Conservation (phyloP, 2,329 filamentous ascomycete genomes). For the Cercospora nicotianae region DNA sequence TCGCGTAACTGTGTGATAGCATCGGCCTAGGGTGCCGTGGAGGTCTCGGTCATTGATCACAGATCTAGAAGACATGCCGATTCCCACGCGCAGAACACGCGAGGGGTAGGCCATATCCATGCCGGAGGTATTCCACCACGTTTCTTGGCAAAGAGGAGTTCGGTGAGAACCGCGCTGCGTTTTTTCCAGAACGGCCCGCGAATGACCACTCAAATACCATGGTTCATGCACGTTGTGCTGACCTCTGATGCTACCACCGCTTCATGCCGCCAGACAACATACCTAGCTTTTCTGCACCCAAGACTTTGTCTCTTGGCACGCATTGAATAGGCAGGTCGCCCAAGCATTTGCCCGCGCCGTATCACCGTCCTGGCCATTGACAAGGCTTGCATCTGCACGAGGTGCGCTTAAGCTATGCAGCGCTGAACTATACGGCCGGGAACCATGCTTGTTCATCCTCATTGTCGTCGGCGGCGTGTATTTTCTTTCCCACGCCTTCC, state of each 20-base stretch:
- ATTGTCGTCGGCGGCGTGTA: constrained; percentile 13
- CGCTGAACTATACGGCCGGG: constrained; percentile 4
- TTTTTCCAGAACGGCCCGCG: not conserved
- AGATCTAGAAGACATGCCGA: constrained; percentile 5
- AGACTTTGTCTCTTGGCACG: constrained; percentile 17
- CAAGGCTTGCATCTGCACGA: constrained; percentile 5
- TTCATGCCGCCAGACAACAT: not conserved
- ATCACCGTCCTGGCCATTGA: constrained; percentile 8
- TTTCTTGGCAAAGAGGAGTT: constrained; percentile 9
- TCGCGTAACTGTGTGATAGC: not conserved
- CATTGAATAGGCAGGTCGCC: constrained; percentile 16
- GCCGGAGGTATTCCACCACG: constrained; percentile 4
- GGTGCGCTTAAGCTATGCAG: constrained; percentile 15
- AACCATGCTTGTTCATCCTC: constrained; percentile 13
- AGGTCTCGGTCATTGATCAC: constrained; percentile 11
- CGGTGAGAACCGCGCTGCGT: constrained; percentile 11
- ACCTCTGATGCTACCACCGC: not conserved
- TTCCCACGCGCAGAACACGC: constrained; percentile 1
- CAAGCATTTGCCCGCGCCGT: constrained; percentile 5
- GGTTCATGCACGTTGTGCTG: constrained; percentile 10
- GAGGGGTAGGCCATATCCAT: not conserved
- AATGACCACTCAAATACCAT: constrained; percentile 9
- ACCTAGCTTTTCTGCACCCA: constrained; percentile 15
- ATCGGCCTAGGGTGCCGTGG: not conserved
- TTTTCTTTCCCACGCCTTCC: not conserved